Conservation (phyloP, 768 basidiomycete species). For the Boletus speciosus region DNA sequence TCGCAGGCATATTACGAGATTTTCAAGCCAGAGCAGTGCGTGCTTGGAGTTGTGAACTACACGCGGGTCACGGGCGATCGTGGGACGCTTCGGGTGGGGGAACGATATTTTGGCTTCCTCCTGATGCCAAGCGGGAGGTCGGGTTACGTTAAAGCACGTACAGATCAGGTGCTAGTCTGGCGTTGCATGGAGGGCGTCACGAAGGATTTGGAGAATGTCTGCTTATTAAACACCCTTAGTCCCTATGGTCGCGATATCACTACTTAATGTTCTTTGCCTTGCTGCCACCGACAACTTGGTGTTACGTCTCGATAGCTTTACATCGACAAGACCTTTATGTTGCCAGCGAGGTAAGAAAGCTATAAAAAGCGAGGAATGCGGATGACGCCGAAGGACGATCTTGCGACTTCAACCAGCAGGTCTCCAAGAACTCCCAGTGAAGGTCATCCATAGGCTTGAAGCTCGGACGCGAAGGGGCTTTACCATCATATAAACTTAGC, state of each 20-base stretch:
- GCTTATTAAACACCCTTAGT: slow-evolving; percentile 5
- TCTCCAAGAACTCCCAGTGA: slow-evolving; percentile 11
- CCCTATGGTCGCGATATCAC: neutral
- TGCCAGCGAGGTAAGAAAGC: slow-evolving; percentile 2
- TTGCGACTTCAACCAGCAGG: slow-evolving; percentile 6
- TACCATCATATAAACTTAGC: neutral
- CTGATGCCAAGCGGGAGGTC: slow-evolving; percentile 3
- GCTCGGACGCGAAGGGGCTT: slow-evolving; percentile 7
- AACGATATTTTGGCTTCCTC: slow-evolving; percentile 11
- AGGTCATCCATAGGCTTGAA: slow-evolving; percentile 1
- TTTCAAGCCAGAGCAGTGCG: slow-evolving; percentile 14
- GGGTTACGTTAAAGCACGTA: slow-evolving; percentile 14
- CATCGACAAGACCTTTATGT: neutral
- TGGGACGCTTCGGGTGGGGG: slow-evolving; percentile 9
- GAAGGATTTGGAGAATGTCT: slow-evolving; percentile 10
- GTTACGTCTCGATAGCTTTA: neutral
- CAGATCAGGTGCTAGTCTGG: slow-evolving; percentile 14
- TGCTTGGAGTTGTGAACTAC: slow-evolving; percentile 16
- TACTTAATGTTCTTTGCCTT: neutral
- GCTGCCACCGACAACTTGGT: neutral
- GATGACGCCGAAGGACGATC: slow-evolving; percentile 10
- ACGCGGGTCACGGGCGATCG: slow-evolving; percentile 3
- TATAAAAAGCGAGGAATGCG: slow-evolving; percentile 11
- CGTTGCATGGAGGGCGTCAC: slow-evolving; percentile 4
- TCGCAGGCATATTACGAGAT: slow-evolving; percentile 15